Conservation (phyloP, 73 alveolate genomes). For the Tetrahymena elliotti region DNA sequence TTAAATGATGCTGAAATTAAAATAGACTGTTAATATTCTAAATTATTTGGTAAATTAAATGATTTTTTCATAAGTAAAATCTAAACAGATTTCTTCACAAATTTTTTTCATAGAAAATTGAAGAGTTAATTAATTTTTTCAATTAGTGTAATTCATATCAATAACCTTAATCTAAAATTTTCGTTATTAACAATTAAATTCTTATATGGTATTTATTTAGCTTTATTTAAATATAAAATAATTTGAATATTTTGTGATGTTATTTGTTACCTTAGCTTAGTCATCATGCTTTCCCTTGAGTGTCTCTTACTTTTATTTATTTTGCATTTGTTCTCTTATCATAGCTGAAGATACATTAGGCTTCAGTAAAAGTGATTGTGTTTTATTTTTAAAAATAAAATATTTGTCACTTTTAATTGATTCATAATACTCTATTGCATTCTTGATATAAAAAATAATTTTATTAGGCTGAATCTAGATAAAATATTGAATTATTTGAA, state of each 20-base stretch:
- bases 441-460: background rate
- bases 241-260: background rate
- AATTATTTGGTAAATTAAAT: background rate
- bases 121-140: background rate
- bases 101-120: background rate
- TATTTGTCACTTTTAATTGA: conserved; percentile 34
- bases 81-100: background rate
- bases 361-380: conserved; percentile 10
- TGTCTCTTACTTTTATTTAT: background rate
- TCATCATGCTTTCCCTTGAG: background rate
- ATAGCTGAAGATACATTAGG: conserved; percentile 19
- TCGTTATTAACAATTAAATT: background rate
- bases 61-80: background rate
- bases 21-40: background rate
- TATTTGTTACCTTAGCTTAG: background rate
- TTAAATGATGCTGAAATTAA: background rate
- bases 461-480: background rate
- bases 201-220: background rate
- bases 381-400: conserved; percentile 36
- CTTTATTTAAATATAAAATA: background rate
- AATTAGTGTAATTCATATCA: background rate
- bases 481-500: background rate
- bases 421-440: conserved; percentile 40
- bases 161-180: background rate
- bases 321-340: conserved; percentile 7